Evolutionary conservation across 176 grass and related monocot species (phyloP).

Genomic region (Raddia guianensis): DNA sequence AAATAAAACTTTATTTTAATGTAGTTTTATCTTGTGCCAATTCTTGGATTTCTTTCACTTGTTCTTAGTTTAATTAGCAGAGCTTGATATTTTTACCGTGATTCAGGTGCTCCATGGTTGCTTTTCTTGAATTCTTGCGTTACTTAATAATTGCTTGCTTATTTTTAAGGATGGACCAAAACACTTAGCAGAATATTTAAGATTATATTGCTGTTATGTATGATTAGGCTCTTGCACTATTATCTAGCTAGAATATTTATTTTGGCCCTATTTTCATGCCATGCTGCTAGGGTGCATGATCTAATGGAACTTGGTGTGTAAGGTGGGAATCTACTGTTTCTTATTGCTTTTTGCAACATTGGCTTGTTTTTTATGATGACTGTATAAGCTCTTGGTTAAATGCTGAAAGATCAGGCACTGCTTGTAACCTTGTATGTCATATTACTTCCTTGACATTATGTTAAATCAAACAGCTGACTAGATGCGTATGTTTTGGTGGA

Average conservation of each 20-base stretch:
- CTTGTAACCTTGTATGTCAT: neutral
- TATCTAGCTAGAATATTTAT: neutral
- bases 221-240: neutral
- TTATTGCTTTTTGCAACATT: neutral
- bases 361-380: neutral
- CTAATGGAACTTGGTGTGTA: neutral
- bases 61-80: neutral
- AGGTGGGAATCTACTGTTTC: neutral
- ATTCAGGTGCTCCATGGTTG: neutral
- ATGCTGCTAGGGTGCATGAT: neutral
- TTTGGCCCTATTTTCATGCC: neutral
- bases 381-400: neutral
- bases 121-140: neutral
- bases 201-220: neutral
- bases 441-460: neutral
- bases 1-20: neutral
- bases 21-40: conserved; percentile 2
- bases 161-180: neutral
- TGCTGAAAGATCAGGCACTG: neutral
- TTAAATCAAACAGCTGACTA: neutral
- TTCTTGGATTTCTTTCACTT: neutral
- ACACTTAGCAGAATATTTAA: neutral
- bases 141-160: neutral
- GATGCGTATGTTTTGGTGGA: neutral
- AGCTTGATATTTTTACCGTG: neutral